Evolutionary conservation across 169 alveolate genomes (phyloP).

Genomic region (Plasmodium inui): DNA sequence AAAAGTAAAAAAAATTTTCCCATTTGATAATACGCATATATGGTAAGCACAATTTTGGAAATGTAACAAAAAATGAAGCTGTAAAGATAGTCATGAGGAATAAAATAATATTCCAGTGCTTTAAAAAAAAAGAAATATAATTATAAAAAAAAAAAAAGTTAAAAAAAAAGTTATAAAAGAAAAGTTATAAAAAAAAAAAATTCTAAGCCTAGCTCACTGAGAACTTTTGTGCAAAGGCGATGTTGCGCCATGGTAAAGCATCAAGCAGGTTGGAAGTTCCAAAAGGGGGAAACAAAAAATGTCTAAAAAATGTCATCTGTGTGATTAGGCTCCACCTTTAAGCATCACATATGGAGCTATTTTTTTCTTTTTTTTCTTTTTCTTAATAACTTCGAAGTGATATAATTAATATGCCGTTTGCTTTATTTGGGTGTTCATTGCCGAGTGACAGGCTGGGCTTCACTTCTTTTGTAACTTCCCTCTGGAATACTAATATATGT

Average conservation of each 20-base stretch:
- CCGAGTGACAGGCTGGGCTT: not conserved
- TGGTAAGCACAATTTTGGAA: not conserved
- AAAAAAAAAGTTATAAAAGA: not conserved
- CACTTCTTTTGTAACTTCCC: not conserved
- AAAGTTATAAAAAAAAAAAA: not conserved
- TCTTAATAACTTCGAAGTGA: not conserved
- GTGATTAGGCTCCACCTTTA: not conserved
- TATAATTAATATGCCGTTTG: not conserved
- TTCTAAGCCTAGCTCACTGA: not conserved
- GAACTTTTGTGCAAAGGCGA: not conserved
- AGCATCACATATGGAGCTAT: not conserved
- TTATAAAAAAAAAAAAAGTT: not conserved
- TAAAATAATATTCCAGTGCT: not conserved
- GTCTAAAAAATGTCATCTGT: not conserved
- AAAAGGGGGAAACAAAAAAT: not conserved
- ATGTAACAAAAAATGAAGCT: not conserved
- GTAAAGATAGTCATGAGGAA: not conserved
- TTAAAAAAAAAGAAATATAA: not conserved
- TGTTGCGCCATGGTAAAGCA: not conserved
- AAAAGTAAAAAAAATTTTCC: not conserved
- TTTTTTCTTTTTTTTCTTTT: not conserved
- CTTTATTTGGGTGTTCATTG: not conserved
- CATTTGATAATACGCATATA: not conserved
- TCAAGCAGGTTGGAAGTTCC: not conserved
- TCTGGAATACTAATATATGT: not conserved